These are phyloP conservation scores for Sindora glabra DNA, from an alignment of 306 rosid species.

Conservation along the genomic window DNA sequence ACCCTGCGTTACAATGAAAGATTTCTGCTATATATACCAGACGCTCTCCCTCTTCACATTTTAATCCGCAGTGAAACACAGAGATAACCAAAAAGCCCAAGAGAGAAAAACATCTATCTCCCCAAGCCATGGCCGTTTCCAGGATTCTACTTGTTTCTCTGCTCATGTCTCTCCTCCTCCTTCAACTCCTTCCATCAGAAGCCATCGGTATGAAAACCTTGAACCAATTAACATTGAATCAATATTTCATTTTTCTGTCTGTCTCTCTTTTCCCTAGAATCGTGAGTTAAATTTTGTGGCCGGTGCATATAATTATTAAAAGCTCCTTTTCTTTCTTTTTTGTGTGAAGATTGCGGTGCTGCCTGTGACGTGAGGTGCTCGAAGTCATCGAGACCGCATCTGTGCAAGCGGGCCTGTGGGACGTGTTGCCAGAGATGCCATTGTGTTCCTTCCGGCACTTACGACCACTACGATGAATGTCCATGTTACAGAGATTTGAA, in stretches of 20 bases:
- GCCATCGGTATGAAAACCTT: conserved; percentile 8
- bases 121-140: conserved; percentile 9
- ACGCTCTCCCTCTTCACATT: no score
- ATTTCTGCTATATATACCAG: no score
- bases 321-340: not conserved
- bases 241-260: not conserved
- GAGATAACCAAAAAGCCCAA: no score
- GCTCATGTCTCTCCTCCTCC: conserved; percentile 21
- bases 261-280: not conserved
- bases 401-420: conserved; percentile 42
- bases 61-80: no score
- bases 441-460: conserved; percentile 54
- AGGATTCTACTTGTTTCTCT: conserved; percentile 6
- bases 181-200: conserved; percentile 22
- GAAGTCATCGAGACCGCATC: conserved; percentile 22
- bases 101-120: not conserved
- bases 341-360: conserved; percentile 34
- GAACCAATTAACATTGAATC: no score
- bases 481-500: conserved; percentile 44
- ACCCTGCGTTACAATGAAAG: no score
- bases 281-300: not conserved
- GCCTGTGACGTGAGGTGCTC: conserved; percentile 32
- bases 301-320: not conserved
- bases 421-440: conserved; percentile 42
- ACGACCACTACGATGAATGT: conserved; percentile 31